phyloP scores from a whole-genome alignment of 805 yeast species.

The Kodamaea fukazawae region DNA sequence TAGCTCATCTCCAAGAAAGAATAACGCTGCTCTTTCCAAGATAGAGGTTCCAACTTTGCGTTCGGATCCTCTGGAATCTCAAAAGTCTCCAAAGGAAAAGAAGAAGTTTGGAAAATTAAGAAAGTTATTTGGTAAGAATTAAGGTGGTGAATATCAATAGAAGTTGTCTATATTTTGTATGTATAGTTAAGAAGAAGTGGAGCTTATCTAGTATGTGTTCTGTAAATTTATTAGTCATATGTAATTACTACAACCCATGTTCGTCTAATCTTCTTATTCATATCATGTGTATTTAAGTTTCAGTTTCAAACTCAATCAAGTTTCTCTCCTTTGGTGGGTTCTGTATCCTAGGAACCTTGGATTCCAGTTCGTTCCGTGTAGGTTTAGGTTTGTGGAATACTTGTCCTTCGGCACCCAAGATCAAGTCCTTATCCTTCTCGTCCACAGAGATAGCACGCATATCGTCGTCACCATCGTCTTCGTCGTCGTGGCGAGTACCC shows the following conservation, averaged over 20 bases:
- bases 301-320: constrained; percentile 46
- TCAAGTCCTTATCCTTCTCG: constrained; percentile 45
- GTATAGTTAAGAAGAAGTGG: background rate
- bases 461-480: constrained; percentile 50
- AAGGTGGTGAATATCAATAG: background rate
- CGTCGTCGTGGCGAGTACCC: constrained; percentile 26
- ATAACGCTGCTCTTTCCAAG: constrained; percentile 3
- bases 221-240: background rate
- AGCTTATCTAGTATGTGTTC: background rate
- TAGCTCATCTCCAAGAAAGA: constrained; percentile 10
- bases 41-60: constrained; percentile 8
- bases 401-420: constrained; percentile 50
- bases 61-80: constrained; percentile 7
- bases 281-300: background rate
- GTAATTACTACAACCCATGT: background rate
- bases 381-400: constrained; percentile 16
- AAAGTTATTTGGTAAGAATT: constrained; percentile 37
- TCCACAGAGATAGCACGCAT: constrained; percentile 39
- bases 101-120: constrained; percentile 37
- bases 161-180: background rate
- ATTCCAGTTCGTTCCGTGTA: constrained; percentile 9
- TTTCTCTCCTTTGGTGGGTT: constrained; percentile 16
- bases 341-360: constrained; percentile 8
- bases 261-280: background rate
- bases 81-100: constrained; percentile 27